Evolutionary conservation across 75 land plant genomes (phyloP).

Genomic region (Pinus albicaulis): DNA sequence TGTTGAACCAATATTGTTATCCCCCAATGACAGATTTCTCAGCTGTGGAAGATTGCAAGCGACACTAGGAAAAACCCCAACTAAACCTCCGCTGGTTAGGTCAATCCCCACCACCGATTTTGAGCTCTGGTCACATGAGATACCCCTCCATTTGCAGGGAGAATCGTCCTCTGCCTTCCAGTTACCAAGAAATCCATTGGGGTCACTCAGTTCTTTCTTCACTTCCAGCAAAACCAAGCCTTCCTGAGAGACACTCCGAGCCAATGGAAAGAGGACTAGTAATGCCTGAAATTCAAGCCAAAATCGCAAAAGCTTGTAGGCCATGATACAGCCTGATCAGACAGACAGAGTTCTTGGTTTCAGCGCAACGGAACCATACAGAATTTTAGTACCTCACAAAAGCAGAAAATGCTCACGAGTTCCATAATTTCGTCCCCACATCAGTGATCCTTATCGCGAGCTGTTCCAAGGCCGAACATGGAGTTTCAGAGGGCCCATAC

Average conservation of each 20-base stretch:
- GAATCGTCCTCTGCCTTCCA: slow-evolving; percentile 26
- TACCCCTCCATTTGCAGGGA: slow-evolving; percentile 37
- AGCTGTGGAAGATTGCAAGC: slow-evolving; percentile 12
- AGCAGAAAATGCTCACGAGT: too few relatives aligned
- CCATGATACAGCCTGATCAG: slow-evolving; percentile 5
- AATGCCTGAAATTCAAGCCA: background rate
- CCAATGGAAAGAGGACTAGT: background rate
- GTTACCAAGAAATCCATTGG: slow-evolving; percentile 16
- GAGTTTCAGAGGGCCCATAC: too few relatives aligned
- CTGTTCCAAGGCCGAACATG: too few relatives aligned
- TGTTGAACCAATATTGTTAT: slow-evolving; percentile 16
- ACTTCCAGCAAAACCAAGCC: slow-evolving; percentile 39
- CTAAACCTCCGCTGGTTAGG: slow-evolving; percentile 10
- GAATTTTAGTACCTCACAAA: too few relatives aligned
- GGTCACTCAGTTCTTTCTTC: slow-evolving; percentile 32
- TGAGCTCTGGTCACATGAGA: slow-evolving; percentile 14
- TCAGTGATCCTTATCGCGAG: too few relatives aligned
- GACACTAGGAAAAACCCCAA: slow-evolving; percentile 9
- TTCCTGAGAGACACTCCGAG: slow-evolving; percentile 25
- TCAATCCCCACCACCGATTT: slow-evolving; percentile 19
- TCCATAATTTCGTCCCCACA: too few relatives aligned
- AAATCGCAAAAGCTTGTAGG: background rate
- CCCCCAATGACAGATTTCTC: slow-evolving; percentile 4
- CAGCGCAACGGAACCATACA: too few relatives aligned
- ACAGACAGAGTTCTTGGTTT: too few relatives aligned